phyloP scores from a whole-genome alignment of 495 filamentous ascomycete genomes.

The Hypoxylon crocopeplum region DNA sequence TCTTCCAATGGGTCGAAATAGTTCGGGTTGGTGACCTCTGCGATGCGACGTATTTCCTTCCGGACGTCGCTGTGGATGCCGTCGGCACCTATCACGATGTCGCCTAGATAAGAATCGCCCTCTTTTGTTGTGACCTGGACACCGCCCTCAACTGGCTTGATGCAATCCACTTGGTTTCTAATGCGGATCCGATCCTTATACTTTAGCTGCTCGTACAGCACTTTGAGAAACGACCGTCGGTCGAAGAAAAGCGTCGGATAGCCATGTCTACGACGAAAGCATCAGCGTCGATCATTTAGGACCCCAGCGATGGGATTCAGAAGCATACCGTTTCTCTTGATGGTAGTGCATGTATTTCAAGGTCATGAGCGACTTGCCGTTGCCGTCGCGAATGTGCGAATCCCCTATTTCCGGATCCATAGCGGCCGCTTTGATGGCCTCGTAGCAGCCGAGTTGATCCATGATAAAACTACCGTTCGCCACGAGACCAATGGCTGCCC shows the following conservation, averaged over 20 bases:
- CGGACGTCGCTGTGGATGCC: constrained; percentile 52
- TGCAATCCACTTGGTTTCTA: constrained; percentile 27
- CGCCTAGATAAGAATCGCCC: constrained; percentile 42
- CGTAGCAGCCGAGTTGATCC: constrained; percentile 43
- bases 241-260: background rate
- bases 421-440: constrained; percentile 25
- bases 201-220: constrained; percentile 44
- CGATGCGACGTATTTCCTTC: constrained; percentile 46
- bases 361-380: constrained; percentile 18
- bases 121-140: constrained; percentile 42
- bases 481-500: constrained; percentile 32
- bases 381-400: background rate
- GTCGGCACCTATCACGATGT: constrained; percentile 56
- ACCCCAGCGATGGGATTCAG: background rate
- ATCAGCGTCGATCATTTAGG: background rate
- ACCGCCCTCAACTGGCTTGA: constrained; percentile 28
- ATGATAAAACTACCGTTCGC: constrained; percentile 39
- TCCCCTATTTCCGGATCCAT: constrained; percentile 15
- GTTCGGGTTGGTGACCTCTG: background rate
- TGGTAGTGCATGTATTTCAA: constrained; percentile 8
- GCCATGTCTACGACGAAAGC: background rate
- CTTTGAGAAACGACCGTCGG: constrained; percentile 34
- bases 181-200: constrained; percentile 44
- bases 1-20: constrained; percentile 11
- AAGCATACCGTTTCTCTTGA: background rate